Conservation (phyloP, 345 rosid species). For the Gossypium ekmanianum region DNA sequence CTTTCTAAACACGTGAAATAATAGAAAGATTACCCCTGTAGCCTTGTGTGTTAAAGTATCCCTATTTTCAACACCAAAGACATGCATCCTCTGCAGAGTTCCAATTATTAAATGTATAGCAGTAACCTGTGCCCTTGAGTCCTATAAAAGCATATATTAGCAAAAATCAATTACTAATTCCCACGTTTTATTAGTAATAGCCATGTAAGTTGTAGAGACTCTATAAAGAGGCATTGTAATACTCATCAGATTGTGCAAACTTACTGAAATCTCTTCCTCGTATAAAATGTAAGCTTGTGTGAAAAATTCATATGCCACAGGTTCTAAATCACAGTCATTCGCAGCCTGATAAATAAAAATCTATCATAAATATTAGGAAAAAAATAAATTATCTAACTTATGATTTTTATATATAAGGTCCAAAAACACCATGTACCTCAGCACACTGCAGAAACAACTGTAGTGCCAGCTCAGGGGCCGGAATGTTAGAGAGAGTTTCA, state of each 20-base stretch:
- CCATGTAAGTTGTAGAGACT: not conserved
- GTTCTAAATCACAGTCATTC: conserved; percentile 88
- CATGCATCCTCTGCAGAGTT: conserved; percentile 96
- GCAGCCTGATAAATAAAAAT: conserved; percentile 68
- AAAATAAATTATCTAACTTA: conserved; percentile 6
- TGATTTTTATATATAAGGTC: not conserved
- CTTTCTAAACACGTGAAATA: conserved; percentile 8
- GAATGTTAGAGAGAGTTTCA: conserved; percentile 69
- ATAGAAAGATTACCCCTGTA: conserved; percentile 65
- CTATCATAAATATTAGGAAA: conserved; percentile 2
- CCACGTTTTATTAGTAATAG: not conserved
- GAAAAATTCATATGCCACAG: conserved; percentile 95
- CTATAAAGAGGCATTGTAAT: not conserved
- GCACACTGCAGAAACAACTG: conserved; percentile 91
- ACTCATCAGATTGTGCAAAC: conserved; percentile 29
- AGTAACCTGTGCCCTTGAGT: conserved; percentile 91
- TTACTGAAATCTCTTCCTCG: conserved; percentile 95
- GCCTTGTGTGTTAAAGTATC: conserved; percentile 97
- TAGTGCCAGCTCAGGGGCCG: conserved; percentile 87
- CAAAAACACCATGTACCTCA: conserved; percentile 53
- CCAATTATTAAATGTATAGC: conserved; percentile 88
- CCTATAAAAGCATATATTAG: conserved; percentile 43
- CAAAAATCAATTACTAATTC: conserved; percentile 13
- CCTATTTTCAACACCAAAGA: conserved; percentile 95
- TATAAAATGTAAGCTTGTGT: conserved; percentile 97